phyloP scores from a whole-genome alignment of 2,329 filamentous ascomycete genomes.

The Sodiomyces alkalinus region DNA sequence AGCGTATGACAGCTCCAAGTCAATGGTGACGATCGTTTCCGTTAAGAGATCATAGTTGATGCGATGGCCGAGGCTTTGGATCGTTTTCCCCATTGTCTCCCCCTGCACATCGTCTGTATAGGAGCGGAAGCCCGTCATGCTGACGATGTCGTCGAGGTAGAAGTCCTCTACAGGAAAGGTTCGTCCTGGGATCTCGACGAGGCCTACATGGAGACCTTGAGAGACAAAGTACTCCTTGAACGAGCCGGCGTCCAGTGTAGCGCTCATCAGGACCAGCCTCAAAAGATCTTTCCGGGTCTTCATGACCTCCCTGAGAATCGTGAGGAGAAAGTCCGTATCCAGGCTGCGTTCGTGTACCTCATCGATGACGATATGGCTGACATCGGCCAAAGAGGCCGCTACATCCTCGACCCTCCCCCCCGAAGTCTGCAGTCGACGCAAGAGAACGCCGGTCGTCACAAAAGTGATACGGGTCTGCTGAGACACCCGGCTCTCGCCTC shows the following conservation, averaged over 20 bases:
- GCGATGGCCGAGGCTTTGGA: slow-evolving; percentile 59
- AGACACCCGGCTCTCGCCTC: slow-evolving; percentile 70
- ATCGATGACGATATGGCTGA: slow-evolving; percentile 90
- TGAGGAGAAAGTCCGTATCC: slow-evolving; percentile 87
- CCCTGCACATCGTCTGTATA: slow-evolving; percentile 31
- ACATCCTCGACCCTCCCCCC: slow-evolving; percentile 69
- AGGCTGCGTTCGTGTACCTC: slow-evolving; percentile 93
- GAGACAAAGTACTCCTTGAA: slow-evolving; percentile 74
- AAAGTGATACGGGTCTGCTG: slow-evolving; percentile 78
- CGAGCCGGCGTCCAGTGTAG: slow-evolving; percentile 75
- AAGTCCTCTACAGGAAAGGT: slow-evolving; percentile 84
- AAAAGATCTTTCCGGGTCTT: slow-evolving; percentile 59
- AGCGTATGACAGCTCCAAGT: slow-evolving; percentile 50
- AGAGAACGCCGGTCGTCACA: slow-evolving; percentile 84
- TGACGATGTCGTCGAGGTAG: slow-evolving; percentile 78
- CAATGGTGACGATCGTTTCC: slow-evolving; percentile 67
- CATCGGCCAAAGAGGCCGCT: slow-evolving; percentile 65
- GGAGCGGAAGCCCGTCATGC: slow-evolving; percentile 55
- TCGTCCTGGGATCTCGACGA: slow-evolving; percentile 74
- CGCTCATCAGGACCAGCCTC: slow-evolving; percentile 90
- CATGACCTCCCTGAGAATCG: slow-evolving; percentile 72
- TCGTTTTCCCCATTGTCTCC: slow-evolving; percentile 49
- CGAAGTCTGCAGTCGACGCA: slow-evolving; percentile 81
- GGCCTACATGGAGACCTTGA: slow-evolving; percentile 52
- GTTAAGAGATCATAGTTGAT: slow-evolving; percentile 87